Evolutionary conservation across 495 filamentous ascomycete species (phyloP), one percentile per base, ranked within the genome.

Genomic region (Lindgomyces ingoldianus): DNA sequence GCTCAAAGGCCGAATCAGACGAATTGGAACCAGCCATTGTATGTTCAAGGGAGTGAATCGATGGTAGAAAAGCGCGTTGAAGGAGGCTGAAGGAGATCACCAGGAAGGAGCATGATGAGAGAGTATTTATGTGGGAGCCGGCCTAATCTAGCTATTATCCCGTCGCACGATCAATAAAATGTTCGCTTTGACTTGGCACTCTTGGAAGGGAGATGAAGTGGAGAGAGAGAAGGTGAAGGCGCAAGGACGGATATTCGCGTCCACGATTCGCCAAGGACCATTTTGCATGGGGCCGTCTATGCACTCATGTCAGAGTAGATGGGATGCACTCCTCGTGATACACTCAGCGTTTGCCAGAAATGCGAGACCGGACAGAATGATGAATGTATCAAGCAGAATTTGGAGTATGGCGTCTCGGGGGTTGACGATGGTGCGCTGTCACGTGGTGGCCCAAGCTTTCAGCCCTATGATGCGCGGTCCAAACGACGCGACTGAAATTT

Each of bases 401-500:
- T 39, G 33, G 6, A 39, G 33, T 6, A 39, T 14, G 33, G 33
- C 14, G 33, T 6, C 33, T 6, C 6, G 33, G 33, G 6, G 33
- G 33, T 14, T 39, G 33, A 14, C 14, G 33, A 6, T 39, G 6
- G 33, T 39, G 33, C 33, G 33, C 33, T 6, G 33, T 39, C 33
- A 39, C 33, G 33, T 39, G 33, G 8, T 48, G 45, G 9, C 45
- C 22, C 6, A 12, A 21, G 18, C 45, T n/a, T 9, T 24, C 48
- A 42, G 39, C 44, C 25, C 24, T 49, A 33, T 45, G 47, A 45
- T 46, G 4, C 42, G 33, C 59, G 48, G 39, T 39, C 12, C 39
- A 3, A n/a, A 10, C 45, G 59, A 62, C 59, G 59, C 59, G 59
- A 51, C 56, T 16, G 30, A 42, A 42, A 6, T 60, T 51, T 62